Conservation (phyloP, 2,329 filamentous ascomycete genomes). For the Microdochium trichocladiopsis region DNA sequence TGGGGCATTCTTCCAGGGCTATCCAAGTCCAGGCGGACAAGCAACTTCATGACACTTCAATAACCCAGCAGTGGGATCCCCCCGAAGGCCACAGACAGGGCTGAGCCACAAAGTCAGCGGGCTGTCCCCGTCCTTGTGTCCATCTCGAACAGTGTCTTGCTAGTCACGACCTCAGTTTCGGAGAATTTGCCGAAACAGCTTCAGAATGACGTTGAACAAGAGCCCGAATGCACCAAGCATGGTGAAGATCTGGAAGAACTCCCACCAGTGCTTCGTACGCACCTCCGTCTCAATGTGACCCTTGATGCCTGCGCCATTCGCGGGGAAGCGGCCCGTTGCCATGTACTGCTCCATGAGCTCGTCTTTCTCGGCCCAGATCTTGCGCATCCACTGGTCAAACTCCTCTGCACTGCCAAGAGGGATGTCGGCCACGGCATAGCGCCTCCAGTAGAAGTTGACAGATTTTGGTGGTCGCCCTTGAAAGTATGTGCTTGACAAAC, state of each 20-base stretch:
- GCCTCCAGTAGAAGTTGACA: slow-evolving; percentile 94
- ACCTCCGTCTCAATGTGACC: slow-evolving; percentile 53
- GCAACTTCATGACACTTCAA: too few species aligned
- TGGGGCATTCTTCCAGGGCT: too few species aligned
- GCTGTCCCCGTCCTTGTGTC: too few species aligned
- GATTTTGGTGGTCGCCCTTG: slow-evolving; percentile 86
- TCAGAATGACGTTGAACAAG: slow-evolving; percentile 27
- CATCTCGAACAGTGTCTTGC: too few species aligned
- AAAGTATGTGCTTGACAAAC: slow-evolving; percentile 78
- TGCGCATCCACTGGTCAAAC: slow-evolving; percentile 80
- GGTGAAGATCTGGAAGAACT: slow-evolving; percentile 47
- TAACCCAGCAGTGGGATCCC: too few species aligned
- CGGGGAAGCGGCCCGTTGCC: slow-evolving; percentile 72
- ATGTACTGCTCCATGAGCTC: slow-evolving; percentile 77
- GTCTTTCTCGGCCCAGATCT: slow-evolving; percentile 91
- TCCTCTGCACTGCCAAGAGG: slow-evolving; percentile 65
- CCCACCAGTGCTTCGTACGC: slow-evolving; percentile 43
- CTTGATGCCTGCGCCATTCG: slow-evolving; percentile 44
- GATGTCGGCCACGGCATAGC: slow-evolving; percentile 74
- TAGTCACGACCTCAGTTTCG: too few species aligned
- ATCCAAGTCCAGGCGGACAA: too few species aligned
- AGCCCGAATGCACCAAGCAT: slow-evolving; percentile 38
- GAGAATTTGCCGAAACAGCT: slow-evolving; percentile 5
- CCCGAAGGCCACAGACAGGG: too few species aligned
- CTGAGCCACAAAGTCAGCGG: too few species aligned